A percentile compares a stretch with the other conserved stretches of the same genome.
phyloP scores from a whole-genome alignment of 768 basidiomycete genomes.

The Russula vinacea region DNA sequence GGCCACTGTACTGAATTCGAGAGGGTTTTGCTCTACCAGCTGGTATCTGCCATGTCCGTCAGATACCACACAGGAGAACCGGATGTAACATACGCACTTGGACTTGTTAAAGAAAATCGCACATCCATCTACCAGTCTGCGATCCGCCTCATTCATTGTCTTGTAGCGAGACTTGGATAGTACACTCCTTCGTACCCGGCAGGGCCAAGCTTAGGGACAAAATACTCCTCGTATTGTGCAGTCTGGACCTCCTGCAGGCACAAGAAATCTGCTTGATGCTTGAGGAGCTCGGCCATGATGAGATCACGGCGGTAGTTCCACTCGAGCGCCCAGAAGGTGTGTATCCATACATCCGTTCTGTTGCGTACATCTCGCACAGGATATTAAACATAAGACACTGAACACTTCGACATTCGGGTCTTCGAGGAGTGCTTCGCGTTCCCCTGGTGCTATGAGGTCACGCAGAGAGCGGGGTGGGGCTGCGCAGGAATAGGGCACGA shows the following conservation, averaged over 20 bases:
- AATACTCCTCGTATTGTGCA: conserved; percentile 89
- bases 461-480: conserved; percentile 84
- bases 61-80: neutral
- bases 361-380: conserved; percentile 87
- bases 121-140: conserved; percentile 90
- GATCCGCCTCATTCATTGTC: conserved; percentile 87
- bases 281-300: conserved; percentile 80
- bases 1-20: conserved; percentile 91
- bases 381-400: conserved; percentile 87
- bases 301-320: conserved; percentile 93
- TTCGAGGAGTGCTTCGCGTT: conserved; percentile 55
- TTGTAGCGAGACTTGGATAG: conserved; percentile 88
- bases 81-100: conserved; percentile 56
- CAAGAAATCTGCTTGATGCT: conserved; percentile 81
- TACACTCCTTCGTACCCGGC: conserved; percentile 89
- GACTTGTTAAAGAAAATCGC: conserved; percentile 91
- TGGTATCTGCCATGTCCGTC: conserved; percentile 58
- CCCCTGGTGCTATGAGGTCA: conserved; percentile 53
- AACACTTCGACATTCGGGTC: conserved; percentile 74
- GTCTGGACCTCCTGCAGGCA: conserved; percentile 96
- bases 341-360: conserved; percentile 87
- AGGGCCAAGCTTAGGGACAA: conserved; percentile 64
- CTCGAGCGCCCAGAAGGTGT: conserved; percentile 95
- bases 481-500: conserved; percentile 77
- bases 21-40: conserved; percentile 87